Evolutionary conservation across 768 basidiomycete genomes (phyloP), one percentile per base, ranked within the genome.

Genomic region (Psilocybe cyanescens): DNA sequence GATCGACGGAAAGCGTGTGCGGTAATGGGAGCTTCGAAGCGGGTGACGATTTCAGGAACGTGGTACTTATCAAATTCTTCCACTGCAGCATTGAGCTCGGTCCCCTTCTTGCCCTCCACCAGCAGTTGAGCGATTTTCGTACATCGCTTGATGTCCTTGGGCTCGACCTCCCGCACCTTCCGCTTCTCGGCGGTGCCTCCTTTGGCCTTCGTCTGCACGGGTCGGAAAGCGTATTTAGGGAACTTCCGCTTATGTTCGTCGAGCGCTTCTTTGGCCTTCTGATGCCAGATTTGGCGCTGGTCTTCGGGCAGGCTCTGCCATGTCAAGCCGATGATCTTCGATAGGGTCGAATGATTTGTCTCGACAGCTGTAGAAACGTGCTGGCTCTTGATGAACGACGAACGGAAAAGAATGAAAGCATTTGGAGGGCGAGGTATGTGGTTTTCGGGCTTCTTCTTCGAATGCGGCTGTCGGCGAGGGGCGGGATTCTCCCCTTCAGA

Each of bases 391-490:
- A 92, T 90, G 75, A 92, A 92, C 0, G 88, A 87, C 0, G 90
- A 90, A 63, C 91, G 88, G 80, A 93, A 94, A 68, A 94, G 83
- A 70, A 93, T 94, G 77, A 94, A 94, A 28, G 91, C 92, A 68
- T 94, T 93, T 2, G 91, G 90, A 1, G 91, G 91, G 46, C 91
- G 89, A 16, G 91, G 91, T 64, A 94, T 90, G 71, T 92, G 89
- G 64, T 89, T 84, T 29, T 86, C 84, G 12, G 85, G 83, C 70
- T 88, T 89, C 76, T 90, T 89, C 79, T 86, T 89, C 50, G 82
- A 78, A 67, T 91, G 90, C 0, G 82, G 80, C 5, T 79, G 72
- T 44, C 81, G 81, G 39, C 81, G 81, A 37, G 80, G 65, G 37
- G 75, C 48, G 11, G 58, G 29, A 14, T 28, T 8, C 19, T 62